These are phyloP conservation scores for Fraxinus xanthoxyloides DNA, from an alignment of 305 asterid species.

Conservation along the genomic window DNA sequence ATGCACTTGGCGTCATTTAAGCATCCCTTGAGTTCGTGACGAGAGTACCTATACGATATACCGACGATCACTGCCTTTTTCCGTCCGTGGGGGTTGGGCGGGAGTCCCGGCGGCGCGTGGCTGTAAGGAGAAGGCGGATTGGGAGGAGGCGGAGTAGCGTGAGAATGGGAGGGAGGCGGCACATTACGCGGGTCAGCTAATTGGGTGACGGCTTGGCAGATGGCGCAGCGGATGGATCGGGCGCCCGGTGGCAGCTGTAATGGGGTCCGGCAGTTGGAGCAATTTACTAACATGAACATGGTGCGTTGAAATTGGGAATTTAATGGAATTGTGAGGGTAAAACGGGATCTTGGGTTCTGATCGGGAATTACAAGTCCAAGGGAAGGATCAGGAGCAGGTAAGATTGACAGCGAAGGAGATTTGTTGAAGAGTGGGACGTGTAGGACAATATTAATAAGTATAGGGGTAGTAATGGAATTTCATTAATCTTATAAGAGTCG, in stretches of 20 bases:
- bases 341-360: background rate
- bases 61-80: slow-evolving; percentile 94
- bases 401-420: background rate
- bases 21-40: slow-evolving; percentile 93
- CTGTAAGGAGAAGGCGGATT: slow-evolving; percentile 52
- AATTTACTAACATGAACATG: slow-evolving; percentile 73
- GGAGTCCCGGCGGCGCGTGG: slow-evolving; percentile 74
- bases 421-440: background rate
- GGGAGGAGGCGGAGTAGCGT: slow-evolving; percentile 19
- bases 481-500: background rate
- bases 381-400: background rate
- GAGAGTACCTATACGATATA: slow-evolving; percentile 66
- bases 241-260: slow-evolving; percentile 89
- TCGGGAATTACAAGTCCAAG: slow-evolving; percentile 15
- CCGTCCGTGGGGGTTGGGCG: slow-evolving; percentile 73
- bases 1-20: slow-evolving; percentile 94
- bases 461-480: background rate
- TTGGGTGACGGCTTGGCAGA: slow-evolving; percentile 74
- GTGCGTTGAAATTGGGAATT: slow-evolving; percentile 8
- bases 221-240: slow-evolving; percentile 83
- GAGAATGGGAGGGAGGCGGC: slow-evolving; percentile 20
- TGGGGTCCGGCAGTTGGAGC: slow-evolving; percentile 73
- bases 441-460: background rate
- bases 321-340: slow-evolving; percentile 3
- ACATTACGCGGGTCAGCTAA: slow-evolving; percentile 69